Conservation (phyloP, 1,284 basidiomycete species). For the Papiliotrema fonsecae region DNA sequence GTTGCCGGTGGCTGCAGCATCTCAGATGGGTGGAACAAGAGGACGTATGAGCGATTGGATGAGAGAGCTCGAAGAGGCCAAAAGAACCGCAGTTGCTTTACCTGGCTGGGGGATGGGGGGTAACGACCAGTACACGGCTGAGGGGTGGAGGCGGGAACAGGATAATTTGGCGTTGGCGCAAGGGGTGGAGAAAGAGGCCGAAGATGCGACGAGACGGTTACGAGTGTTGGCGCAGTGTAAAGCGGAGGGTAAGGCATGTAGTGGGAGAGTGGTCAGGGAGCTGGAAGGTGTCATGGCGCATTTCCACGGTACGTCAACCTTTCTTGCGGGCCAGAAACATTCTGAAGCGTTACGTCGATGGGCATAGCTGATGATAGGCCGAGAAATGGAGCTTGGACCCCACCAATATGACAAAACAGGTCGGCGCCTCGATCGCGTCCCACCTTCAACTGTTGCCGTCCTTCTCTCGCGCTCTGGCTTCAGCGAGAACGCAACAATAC, state of each 20-base stretch:
- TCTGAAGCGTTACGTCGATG: no score
- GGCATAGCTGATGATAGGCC: background rate
- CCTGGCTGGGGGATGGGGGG: background rate
- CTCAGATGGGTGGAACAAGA: background rate
- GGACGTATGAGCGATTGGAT: background rate
- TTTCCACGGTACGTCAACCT: constrained; percentile 13
- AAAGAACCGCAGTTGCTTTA: no score
- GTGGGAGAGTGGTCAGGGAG: constrained; percentile 76
- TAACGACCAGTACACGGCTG: background rate
- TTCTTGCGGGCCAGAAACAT: background rate
- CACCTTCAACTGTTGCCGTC: constrained; percentile 56
- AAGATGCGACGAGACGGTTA: constrained; percentile 47
- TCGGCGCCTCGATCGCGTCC: background rate
- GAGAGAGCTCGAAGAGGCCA: background rate
- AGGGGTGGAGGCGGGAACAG: background rate
- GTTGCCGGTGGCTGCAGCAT: background rate
- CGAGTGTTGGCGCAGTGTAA: constrained; percentile 88
- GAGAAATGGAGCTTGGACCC: background rate
- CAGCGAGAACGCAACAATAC: constrained; percentile 60
- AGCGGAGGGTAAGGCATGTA: constrained; percentile 71
- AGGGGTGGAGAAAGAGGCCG: background rate
- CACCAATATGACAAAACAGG: constrained; percentile 5
- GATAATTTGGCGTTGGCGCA: background rate
- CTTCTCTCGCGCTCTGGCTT: constrained; percentile 73
- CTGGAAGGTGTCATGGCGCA: constrained; percentile 70